Percentiles rank a stretch among this genome's conserved stretches.
These are phyloP conservation scores for Henningerozyma blattae DNA, from an alignment of 805 yeast genomes.

Conservation along the genomic window DNA sequence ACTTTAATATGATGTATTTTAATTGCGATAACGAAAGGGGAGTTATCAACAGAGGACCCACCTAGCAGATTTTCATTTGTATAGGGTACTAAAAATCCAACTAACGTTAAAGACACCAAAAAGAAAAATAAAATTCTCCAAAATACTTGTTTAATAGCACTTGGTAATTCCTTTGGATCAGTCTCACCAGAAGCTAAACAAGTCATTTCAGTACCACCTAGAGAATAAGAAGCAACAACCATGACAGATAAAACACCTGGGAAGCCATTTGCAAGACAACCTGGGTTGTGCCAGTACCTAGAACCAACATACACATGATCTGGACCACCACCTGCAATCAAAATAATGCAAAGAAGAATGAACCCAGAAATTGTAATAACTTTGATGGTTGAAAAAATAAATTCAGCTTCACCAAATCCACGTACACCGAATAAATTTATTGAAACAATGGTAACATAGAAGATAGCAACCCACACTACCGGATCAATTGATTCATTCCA, in stretches of 20 bases:
- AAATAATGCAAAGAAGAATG: conserved; percentile 37
- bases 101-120: conserved; percentile 39
- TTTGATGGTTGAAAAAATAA: conserved; percentile 32
- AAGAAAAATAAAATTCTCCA: conserved; percentile 50
- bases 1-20: conserved; percentile 43
- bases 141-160: conserved; percentile 61
- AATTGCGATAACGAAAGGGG: conserved; percentile 52
- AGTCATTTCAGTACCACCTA: conserved; percentile 60
- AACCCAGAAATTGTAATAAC: conserved; percentile 37
- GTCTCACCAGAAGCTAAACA: conserved; percentile 71
- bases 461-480: conserved; percentile 33
- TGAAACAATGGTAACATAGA: conserved; percentile 29
- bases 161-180: conserved; percentile 46
- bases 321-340: conserved; percentile 36
- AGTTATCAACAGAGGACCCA: conserved; percentile 39
- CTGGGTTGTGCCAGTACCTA: conserved; percentile 39
- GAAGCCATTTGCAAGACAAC: conserved; percentile 41
- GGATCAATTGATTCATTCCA: conserved; percentile 33
- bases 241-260: conserved; percentile 58
- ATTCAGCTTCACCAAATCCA: conserved; percentile 41
- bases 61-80: conserved; percentile 39
- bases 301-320: conserved; percentile 34
- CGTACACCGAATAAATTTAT: conserved; percentile 39
- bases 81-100: conserved; percentile 48
- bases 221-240: conserved; percentile 63